Evolutionary conservation across 129 eudicot species (phyloP).

Genomic region (Escallonia rubra): DNA sequence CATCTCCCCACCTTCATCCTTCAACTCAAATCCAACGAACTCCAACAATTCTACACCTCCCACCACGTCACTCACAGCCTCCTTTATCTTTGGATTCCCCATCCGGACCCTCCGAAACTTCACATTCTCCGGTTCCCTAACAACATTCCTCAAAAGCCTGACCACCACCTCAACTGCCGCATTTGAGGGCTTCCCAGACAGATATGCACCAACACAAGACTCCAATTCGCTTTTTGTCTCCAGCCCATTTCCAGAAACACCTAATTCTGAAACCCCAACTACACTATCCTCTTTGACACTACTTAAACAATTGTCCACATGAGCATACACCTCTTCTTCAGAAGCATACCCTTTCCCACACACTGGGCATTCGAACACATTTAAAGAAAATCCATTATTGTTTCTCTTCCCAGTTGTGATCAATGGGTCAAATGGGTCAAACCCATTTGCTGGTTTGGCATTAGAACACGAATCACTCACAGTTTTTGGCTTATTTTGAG

Average conservation of each 20-base stretch:
- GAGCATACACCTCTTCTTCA: slow-evolving; percentile 73
- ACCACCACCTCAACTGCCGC: slow-evolving; percentile 55
- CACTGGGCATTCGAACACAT: slow-evolving; percentile 88
- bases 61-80: slow-evolving; percentile 68
- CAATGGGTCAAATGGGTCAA: slow-evolving; percentile 75
- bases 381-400: slow-evolving; percentile 63
- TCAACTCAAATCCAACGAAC: slow-evolving; percentile 70
- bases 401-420: slow-evolving; percentile 77
- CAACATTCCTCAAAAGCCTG: slow-evolving; percentile 66
- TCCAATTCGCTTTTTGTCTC: slow-evolving; percentile 35
- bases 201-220: slow-evolving; percentile 43
- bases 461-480: background rate
- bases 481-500: slow-evolving; percentile 7
- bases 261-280: slow-evolving; percentile 10
- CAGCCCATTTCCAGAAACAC: slow-evolving; percentile 1
- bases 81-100: slow-evolving; percentile 79
- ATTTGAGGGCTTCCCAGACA: slow-evolving; percentile 74
- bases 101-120: slow-evolving; percentile 81
- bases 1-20: slow-evolving; percentile 84
- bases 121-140: slow-evolving; percentile 74
- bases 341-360: slow-evolving; percentile 59
- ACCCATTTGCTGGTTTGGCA: slow-evolving; percentile 38
- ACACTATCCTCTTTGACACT: slow-evolving; percentile 3
- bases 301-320: slow-evolving; percentile 58
- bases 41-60: slow-evolving; percentile 89